These are phyloP conservation scores for Fulvia fulva DNA, from an alignment of 2,329 filamentous ascomycete genomes.

Conservation along the genomic window DNA sequence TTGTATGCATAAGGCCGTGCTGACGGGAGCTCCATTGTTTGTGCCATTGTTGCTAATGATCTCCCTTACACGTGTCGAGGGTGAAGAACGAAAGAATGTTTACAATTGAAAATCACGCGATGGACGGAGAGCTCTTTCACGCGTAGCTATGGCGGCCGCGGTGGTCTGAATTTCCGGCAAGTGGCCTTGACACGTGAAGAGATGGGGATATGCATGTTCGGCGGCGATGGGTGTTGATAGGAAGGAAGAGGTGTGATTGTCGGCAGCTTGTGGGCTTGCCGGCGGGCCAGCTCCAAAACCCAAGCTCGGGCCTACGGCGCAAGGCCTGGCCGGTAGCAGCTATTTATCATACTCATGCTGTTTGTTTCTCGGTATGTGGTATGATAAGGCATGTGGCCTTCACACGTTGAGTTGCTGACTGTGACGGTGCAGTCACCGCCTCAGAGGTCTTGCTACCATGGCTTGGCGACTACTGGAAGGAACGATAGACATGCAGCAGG, in stretches of 20 bases:
- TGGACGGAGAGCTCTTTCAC: too few species aligned
- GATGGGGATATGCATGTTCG: background rate
- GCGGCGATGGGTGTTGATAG: background rate
- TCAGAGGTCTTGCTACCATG: background rate
- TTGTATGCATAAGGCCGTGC: constrained; percentile 46
- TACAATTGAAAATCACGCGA: too few species aligned
- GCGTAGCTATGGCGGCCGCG: background rate
- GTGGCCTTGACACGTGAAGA: background rate
- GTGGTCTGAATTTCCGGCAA: background rate
- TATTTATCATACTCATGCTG: background rate
- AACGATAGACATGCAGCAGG: background rate
- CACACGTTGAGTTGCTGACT: background rate
- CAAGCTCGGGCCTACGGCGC: background rate
- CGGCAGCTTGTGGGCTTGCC: background rate
- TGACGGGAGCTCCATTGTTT: constrained; percentile 28
- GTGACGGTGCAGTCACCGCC: background rate
- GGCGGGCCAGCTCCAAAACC: background rate
- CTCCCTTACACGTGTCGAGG: too few species aligned
- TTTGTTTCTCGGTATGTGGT: too few species aligned
- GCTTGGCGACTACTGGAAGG: background rate
- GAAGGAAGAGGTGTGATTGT: background rate
- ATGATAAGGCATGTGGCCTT: too few species aligned
- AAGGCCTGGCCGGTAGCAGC: background rate
- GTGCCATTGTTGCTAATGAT: background rate
- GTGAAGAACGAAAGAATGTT: background rate